Base-by-base conservation (phyloP, 768 basidiomycete genomes). In the Phlegmacium glaucopus region DNA sequence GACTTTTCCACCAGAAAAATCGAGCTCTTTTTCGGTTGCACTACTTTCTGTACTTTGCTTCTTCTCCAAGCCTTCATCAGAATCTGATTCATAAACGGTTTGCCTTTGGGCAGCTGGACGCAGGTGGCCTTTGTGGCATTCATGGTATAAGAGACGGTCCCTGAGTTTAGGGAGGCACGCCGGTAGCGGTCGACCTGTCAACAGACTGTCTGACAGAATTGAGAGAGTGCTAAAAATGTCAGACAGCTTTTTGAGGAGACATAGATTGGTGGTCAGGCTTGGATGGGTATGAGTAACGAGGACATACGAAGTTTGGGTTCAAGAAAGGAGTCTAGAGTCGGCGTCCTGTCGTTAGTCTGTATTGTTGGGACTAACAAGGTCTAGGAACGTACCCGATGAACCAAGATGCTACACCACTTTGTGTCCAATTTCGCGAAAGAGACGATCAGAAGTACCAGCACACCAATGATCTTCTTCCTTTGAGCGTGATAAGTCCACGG, bases 131-230 rank as follows among this genome's bases (percentile, higher is more conserved):
- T 22, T 22, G 22, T 22, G 22, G 22, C 22, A 57, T 48, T 72
- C 71, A 42, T 76, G 73, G 54, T 75, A 76, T 5, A 76, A 48
- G 2, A 76, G 54, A 16, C 74, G 68, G 44, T 76, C 72, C 36
- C 73, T 64, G 25, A 76, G 60, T 28, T 51, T 68, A 0, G 72
- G 72, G 1, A 72, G 57, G 10, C 68, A 67, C 0, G 69, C 63
- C 13, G 72, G 72, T 16, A 76, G 52, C 9, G 69, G 64, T 29
- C 60, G 63, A 4, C 65, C 69, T 3, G 61, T 59, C 39, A 60
- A 59, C 10, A 76, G 62, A 3, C 69, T 64, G 41, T 63, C 62
- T 2, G 73, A 70, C 0, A 72, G 56, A 40, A 73, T 68, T 12
- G 70, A 61, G 25, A 72, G 54, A 4, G 64, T 71, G n/a, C 68